Percentiles rank a stretch among this genome's conserved stretches.
These are phyloP conservation scores for Aspergillus versicolor DNA, from an alignment of 2,329 filamentous ascomycete genomes.

Conservation along the genomic window DNA sequence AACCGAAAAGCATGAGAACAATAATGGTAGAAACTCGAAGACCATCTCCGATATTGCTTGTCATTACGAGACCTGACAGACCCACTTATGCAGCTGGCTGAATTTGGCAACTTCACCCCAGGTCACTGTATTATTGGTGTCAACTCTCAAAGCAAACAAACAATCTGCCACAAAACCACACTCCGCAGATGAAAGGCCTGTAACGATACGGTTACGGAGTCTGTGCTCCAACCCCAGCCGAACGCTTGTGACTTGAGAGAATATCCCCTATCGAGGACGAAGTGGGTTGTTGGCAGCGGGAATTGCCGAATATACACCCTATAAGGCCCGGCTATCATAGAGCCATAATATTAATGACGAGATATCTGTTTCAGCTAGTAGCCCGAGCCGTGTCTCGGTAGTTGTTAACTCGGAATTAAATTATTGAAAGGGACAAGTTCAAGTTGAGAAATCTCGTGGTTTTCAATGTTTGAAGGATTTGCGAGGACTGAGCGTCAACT, in stretches of 20 bases:
- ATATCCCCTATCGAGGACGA: neutral
- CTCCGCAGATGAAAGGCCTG: neutral
- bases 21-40: too few species aligned
- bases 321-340: neutral
- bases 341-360: neutral
- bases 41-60: too few species aligned
- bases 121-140: neutral
- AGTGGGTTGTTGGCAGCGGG: neutral
- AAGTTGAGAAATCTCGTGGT: neutral
- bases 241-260: neutral
- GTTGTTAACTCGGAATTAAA: neutral
- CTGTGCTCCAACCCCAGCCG: neutral
- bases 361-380: neutral
- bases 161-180: neutral
- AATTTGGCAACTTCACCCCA: neutral
- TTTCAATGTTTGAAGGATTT: neutral
- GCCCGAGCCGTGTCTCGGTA: neutral
- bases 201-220: neutral
- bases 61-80: neutral
- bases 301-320: slow-evolving; percentile 1
- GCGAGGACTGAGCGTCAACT: neutral
- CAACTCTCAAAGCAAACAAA: slow-evolving; percentile 5
- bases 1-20: too few species aligned
- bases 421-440: neutral
- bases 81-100: slow-evolving; percentile 9